Percentiles rank a stretch among this genome's conserved stretches.
These are phyloP conservation scores for Cercophora sp. DNA, from an alignment of 495 filamentous ascomycete genomes.

Conservation along the genomic window DNA sequence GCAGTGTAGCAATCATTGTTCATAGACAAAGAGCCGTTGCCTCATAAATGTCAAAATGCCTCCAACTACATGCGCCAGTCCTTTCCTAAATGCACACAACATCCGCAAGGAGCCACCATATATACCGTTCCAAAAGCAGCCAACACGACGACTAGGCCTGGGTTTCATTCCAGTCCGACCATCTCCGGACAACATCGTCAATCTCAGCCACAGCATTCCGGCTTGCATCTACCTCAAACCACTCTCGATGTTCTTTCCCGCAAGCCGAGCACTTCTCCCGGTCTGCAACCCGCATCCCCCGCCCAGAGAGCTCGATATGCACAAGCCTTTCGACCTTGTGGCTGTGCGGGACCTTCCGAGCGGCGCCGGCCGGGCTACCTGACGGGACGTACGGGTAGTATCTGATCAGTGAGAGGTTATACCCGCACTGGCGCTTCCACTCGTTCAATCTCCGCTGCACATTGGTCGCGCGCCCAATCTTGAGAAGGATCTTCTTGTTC, in stretches of 20 bases:
- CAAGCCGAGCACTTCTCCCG: slow-evolving; percentile 64
- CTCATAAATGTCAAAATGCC: too few relatives aligned
- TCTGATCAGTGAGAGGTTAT: slow-evolving; percentile 78
- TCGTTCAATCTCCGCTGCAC: slow-evolving; percentile 88
- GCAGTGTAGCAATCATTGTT: too few relatives aligned
- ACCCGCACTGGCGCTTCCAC: slow-evolving; percentile 89
- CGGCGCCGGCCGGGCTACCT: slow-evolving; percentile 23
- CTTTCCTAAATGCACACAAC: too few relatives aligned
- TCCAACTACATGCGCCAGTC: too few relatives aligned
- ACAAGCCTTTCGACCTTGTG: slow-evolving; percentile 89
- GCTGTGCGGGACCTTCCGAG: slow-evolving; percentile 76
- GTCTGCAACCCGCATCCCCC: slow-evolving; percentile 56
- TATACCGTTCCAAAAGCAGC: not conserved
- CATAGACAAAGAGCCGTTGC: too few relatives aligned
- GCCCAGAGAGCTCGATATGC: slow-evolving; percentile 77
- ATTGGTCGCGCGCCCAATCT: slow-evolving; percentile 88
- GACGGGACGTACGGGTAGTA: slow-evolving; percentile 85
- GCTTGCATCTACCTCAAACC: slow-evolving; percentile 86
- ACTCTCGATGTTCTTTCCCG: slow-evolving; percentile 86
- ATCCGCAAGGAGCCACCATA: not conserved
- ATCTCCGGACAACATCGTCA: slow-evolving; percentile 80
- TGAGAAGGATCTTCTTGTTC: slow-evolving; percentile 64
- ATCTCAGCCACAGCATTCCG: slow-evolving; percentile 66
- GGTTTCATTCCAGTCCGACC: slow-evolving; percentile 72
- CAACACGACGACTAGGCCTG: slow-evolving; percentile 3